Evolutionary conservation across 2,329 filamentous ascomycete genomes (phyloP).

Genomic region (Pseudogymnoascus sp.): DNA sequence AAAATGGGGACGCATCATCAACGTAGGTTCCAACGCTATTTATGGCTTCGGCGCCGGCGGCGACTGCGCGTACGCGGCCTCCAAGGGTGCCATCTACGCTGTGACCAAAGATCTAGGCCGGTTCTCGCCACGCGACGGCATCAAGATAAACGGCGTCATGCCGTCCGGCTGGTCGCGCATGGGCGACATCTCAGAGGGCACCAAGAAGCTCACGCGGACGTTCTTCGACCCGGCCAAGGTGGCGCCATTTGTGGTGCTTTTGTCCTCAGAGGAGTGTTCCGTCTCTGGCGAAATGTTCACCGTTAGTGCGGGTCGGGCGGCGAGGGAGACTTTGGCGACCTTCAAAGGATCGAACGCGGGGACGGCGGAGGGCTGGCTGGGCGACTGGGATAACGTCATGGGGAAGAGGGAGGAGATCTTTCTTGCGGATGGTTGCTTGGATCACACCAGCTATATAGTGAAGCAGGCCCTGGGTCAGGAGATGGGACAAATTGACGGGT

Average conservation of each 20-base stretch:
- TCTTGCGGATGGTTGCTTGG: conserved; percentile 17
- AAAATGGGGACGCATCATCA: conserved; percentile 12
- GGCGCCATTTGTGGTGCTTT: conserved; percentile 14
- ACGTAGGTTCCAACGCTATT: conserved; percentile 15
- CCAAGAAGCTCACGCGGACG: conserved; percentile 15
- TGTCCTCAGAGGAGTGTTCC: conserved; percentile 16
- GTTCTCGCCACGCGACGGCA: too few relatives aligned
- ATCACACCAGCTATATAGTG: conserved; percentile 17
- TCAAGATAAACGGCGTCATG: conserved; percentile 9
- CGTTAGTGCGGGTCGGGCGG: conserved; percentile 15
- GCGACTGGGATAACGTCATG: conserved; percentile 15
- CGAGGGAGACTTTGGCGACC: conserved; percentile 16
- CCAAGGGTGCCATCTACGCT: too few relatives aligned
- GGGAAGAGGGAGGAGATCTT: conserved; percentile 15
- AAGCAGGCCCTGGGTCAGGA: background rate
- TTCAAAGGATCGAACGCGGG: conserved; percentile 15
- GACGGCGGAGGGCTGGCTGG: conserved; percentile 15
- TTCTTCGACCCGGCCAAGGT: conserved; percentile 15
- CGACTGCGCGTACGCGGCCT: background rate
- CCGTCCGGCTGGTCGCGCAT: conserved; percentile 18
- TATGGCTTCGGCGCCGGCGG: conserved; percentile 19
- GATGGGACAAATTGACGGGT: background rate
- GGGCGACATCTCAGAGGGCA: conserved; percentile 16
- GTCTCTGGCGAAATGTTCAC: conserved; percentile 17
- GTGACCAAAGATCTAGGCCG: too few relatives aligned